These are phyloP conservation scores for Calocybe gangraenosa DNA, from an alignment of 768 basidiomycete species.

Conservation along the genomic window DNA sequence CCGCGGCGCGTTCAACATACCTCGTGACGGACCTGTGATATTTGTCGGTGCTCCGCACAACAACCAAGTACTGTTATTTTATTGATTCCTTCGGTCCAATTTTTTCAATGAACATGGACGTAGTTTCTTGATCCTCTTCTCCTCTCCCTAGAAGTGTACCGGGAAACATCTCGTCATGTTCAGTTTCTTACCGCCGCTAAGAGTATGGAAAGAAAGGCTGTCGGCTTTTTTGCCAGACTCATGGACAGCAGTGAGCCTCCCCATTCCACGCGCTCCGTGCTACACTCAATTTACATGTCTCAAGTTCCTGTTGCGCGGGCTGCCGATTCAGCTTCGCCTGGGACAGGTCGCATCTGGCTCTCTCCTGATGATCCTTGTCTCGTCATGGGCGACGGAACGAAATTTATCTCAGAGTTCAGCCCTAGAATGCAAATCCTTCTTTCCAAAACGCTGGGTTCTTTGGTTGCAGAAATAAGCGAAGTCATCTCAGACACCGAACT, in stretches of 20 bases:
- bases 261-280: not conserved
- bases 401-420: constrained; percentile 67
- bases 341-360: constrained; percentile 66
- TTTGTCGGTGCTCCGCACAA: constrained; percentile 92
- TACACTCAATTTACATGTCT: constrained; percentile 7
- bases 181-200: constrained; percentile 87
- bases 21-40: constrained; percentile 84
- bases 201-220: constrained; percentile 73
- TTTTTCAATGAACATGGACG: constrained; percentile 13
- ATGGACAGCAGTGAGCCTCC: constrained; percentile 79
- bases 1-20: constrained; percentile 92
- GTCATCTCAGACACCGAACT: constrained; percentile 86
- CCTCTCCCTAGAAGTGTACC: constrained; percentile 78
- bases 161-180: constrained; percentile 77
- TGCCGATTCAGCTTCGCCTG: constrained; percentile 76
- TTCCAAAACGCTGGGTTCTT: constrained; percentile 72
- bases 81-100: not conserved
- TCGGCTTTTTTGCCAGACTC: constrained; percentile 77
- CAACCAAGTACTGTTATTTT: constrained; percentile 61
- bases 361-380: constrained; percentile 75
- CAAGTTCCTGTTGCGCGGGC: constrained; percentile 92
- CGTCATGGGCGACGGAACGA: constrained; percentile 79
- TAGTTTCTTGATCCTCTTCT: constrained; percentile 93
- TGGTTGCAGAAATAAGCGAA: constrained; percentile 80
- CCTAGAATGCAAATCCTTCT: constrained; percentile 86